Evolutionary conservation across 108 stramenopile species (phyloP).

Genomic region (Mediolabrus comicus): DNA sequence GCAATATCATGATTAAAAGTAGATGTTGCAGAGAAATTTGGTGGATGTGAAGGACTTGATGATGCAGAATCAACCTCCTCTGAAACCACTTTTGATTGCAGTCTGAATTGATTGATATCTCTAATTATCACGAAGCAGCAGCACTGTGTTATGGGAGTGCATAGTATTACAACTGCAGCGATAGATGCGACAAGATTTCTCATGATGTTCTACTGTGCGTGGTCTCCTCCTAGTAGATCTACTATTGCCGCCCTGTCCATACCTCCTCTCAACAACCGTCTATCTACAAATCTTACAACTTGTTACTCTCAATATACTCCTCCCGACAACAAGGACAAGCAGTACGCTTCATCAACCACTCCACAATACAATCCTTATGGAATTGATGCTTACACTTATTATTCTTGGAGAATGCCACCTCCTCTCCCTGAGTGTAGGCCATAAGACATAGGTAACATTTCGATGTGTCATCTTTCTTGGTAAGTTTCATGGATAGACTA

Average conservation of each 20-base stretch:
- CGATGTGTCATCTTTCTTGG: background rate
- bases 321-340: slow-evolving; percentile 1
- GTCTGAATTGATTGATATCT: background rate
- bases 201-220: too few relatives aligned
- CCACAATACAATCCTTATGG: slow-evolving; percentile 7
- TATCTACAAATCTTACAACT: background rate
- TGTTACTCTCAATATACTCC: background rate
- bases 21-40: slow-evolving; percentile 11
- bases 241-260: too few relatives aligned
- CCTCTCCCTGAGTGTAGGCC: background rate
- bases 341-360: background rate
- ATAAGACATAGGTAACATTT: background rate
- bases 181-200: background rate
- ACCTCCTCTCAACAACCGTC: too few relatives aligned
- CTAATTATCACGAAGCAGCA: background rate
- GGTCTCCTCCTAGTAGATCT: too few relatives aligned
- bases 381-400: background rate
- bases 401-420: background rate
- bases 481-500: background rate
- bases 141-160: background rate
- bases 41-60: background rate
- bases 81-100: background rate
- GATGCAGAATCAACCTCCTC: background rate
- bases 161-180: background rate
- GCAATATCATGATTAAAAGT: slow-evolving; percentile 48